A percentile compares a stretch with the other conserved stretches of the same genome.
Evolutionary conservation across 1,139 yeast species (phyloP).

Genomic region (Taphrina flavorubra): DNA sequence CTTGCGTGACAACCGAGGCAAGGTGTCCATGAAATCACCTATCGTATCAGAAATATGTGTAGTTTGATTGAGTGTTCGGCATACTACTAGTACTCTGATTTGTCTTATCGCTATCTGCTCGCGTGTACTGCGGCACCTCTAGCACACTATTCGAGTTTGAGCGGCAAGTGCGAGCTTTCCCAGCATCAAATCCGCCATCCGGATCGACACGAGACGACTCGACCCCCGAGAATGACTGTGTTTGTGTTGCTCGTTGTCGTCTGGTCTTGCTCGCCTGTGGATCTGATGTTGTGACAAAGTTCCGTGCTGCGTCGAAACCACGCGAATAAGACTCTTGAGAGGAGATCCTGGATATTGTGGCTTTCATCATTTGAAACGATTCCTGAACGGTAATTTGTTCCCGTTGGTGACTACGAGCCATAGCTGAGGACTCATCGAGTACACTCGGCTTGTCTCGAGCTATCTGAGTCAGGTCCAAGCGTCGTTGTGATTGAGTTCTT

Average conservation of each 20-base stretch:
- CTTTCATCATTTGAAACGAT: slow-evolving; percentile 12
- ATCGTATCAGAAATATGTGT: slow-evolving; percentile 26
- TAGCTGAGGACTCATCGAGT: too few relatives aligned
- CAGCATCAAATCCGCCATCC: background rate
- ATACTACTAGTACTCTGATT: slow-evolving; percentile 1
- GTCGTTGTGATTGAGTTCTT: background rate
- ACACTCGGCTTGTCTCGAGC: background rate
- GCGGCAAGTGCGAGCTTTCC: background rate
- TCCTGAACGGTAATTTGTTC: background rate
- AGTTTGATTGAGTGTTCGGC: slow-evolving; percentile 9
- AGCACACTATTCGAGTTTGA: background rate
- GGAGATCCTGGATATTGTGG: slow-evolving; percentile 7
- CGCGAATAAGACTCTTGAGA: slow-evolving; percentile 16
- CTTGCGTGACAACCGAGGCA: background rate
- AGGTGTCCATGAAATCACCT: slow-evolving; percentile 8
- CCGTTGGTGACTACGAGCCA: too few relatives aligned
- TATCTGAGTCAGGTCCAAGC: too few relatives aligned
- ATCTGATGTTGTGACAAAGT: background rate
- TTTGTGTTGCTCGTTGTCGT: slow-evolving; percentile 4
- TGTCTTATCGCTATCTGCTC: slow-evolving; percentile 18
- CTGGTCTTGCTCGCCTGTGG: background rate
- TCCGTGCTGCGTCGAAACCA: slow-evolving; percentile 7
- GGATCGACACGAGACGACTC: background rate
- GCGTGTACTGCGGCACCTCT: background rate
- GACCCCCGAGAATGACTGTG: background rate